Percentiles rank a stretch among this genome's conserved stretches.
These are phyloP conservation scores for Neofusicoccum parvum DNA, from an alignment of 2,329 filamentous ascomycete genomes.

Conservation along the genomic window DNA sequence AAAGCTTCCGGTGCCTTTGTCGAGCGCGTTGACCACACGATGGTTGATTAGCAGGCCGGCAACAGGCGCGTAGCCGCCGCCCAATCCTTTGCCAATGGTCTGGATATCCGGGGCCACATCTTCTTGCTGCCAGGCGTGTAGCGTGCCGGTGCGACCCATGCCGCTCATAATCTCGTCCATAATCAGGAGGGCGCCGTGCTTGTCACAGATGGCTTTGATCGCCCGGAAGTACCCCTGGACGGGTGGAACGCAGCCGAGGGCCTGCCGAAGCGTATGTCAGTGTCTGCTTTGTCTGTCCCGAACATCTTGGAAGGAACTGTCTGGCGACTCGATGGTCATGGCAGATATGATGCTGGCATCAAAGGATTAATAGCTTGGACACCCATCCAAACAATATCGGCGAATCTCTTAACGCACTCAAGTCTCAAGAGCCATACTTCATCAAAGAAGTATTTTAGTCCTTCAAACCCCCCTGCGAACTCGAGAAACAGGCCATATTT, in stretches of 20 bases:
- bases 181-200: slow-evolving; percentile 73
- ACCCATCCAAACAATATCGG: too few species aligned
- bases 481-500: too few species aligned
- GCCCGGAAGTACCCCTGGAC: slow-evolving; percentile 70
- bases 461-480: too few species aligned
- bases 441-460: too few species aligned
- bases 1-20: slow-evolving; percentile 51
- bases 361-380: too few species aligned
- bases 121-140: slow-evolving; percentile 66
- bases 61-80: slow-evolving; percentile 64
- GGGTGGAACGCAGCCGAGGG: slow-evolving; percentile 69
- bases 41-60: slow-evolving; percentile 61
- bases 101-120: slow-evolving; percentile 65
- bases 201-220: slow-evolving; percentile 68
- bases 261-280: slow-evolving; percentile 38
- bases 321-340: too few species aligned
- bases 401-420: too few species aligned
- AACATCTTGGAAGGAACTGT: too few species aligned
- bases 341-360: too few species aligned
- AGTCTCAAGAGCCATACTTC: too few species aligned
- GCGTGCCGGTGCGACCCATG: slow-evolving; percentile 59
- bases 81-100: slow-evolving; percentile 67
- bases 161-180: slow-evolving; percentile 79
- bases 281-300: not conserved
- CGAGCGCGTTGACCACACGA: slow-evolving; percentile 53